Base-by-base conservation (phyloP, 371 early-diverging fungal species). In the Modicella reniformis region DNA sequence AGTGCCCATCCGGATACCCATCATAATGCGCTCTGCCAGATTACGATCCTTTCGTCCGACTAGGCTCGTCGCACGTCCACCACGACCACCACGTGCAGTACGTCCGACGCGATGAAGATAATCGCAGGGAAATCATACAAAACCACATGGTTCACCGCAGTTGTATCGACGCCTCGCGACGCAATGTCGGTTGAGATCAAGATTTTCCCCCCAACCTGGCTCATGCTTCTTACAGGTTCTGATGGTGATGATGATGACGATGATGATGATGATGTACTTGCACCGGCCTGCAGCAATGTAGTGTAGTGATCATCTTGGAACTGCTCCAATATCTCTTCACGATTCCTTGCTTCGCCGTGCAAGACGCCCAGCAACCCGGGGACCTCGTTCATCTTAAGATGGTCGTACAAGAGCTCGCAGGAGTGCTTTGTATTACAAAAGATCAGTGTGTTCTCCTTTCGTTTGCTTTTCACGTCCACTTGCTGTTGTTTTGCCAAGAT, bases 71-170 rank as follows among this genome's bases (percentile, higher is more conserved):
- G 96, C 94, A 55, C 93, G 89, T 13, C 99, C 99, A 12, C 81
- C 81, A 15, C 87, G 85, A 3, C 98, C 97, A 2, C 92, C 93
- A 49, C 98, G 86, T 3, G 96, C 99, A 0, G 99, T 98, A 33
- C 99, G 84, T 0, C 99, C 99, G 0, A 94, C 91, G n/a, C 99
- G 90, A 82, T 99, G 99, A 55, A 98, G 74, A 80, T 96, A 99
- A 80, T 97, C 96, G 23, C 90, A 2, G 99, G 99, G 75, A 98
- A 94, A 65, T 99, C 98, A 76, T 92, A 98, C 61, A 97, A 79
- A 19, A 99, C 85, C 26, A 99, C 97, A 82, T 97, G 95, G 48
- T 93, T 90, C 23, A 97, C 96, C 59, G 87, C 86, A 9, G 90
- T 88, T n/a, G 94, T 94, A 73, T 98, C 98, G 47, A 98, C 82